A percentile compares a stretch with the other conserved stretches of the same genome.
Evolutionary conservation across 257 asterid genomes (phyloP).

Genomic region (Ilex aquifolium): DNA sequence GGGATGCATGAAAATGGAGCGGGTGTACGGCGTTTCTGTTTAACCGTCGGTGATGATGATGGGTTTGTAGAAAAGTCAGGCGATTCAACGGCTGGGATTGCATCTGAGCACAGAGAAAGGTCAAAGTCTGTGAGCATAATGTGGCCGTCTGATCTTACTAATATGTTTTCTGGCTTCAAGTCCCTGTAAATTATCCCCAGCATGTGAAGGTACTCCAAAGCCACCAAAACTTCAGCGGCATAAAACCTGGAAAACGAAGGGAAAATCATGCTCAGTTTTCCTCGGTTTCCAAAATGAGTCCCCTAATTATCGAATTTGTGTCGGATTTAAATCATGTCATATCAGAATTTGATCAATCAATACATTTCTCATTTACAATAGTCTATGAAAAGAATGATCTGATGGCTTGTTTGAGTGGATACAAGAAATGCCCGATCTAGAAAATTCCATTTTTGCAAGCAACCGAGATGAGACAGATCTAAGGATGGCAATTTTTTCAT

Average conservation of each 20-base stretch:
- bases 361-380: too few relatives aligned
- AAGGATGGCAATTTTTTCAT: constrained; percentile 20
- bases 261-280: too few relatives aligned
- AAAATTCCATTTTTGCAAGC: constrained; percentile 18
- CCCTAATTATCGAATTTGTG: too few relatives aligned
- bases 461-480: constrained; percentile 19
- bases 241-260: too few relatives aligned
- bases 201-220: background rate
- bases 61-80: constrained; percentile 35
- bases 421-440: constrained; percentile 22
- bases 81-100: constrained; percentile 74
- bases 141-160: constrained; percentile 54
- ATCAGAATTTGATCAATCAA: too few relatives aligned
- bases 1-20: constrained; percentile 66
- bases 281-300: too few relatives aligned
- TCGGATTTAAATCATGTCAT: too few relatives aligned
- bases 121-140: too few relatives aligned
- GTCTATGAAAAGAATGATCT: constrained; percentile 1
- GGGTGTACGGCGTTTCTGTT: constrained; percentile 18
- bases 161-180: constrained; percentile 81
- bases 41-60: constrained; percentile 21
- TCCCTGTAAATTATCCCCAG: constrained; percentile 43
- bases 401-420: constrained; percentile 31
- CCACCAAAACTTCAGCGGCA: background rate
- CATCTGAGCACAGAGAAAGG: constrained; percentile 64